Evolutionary conservation across 2,329 filamentous ascomycete species (phyloP).

Genomic region (Trichophyton benhamiae): DNA sequence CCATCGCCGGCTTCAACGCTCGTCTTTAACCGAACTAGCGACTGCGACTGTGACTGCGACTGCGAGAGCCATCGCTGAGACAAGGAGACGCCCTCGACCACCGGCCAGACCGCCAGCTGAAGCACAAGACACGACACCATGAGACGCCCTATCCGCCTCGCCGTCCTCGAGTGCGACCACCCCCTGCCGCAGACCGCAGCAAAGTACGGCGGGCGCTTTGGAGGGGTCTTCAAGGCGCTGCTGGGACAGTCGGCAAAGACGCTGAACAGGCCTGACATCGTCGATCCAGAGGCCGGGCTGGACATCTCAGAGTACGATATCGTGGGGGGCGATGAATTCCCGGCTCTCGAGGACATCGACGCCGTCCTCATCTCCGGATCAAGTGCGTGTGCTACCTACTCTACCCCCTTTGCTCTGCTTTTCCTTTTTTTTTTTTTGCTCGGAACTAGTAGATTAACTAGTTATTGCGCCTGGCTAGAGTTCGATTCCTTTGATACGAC

Average conservation of each 20-base stretch:
- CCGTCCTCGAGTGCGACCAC: conserved; percentile 77
- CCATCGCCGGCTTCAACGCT: too few relatives aligned
- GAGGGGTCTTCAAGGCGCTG: conserved; percentile 54
- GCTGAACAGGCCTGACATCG: conserved; percentile 24
- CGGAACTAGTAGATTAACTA: neutral
- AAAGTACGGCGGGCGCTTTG: conserved; percentile 60
- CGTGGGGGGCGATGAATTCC: conserved; percentile 56
- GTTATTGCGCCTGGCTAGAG: conserved; percentile 29
- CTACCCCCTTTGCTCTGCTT: neutral
- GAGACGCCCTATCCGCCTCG: conserved; percentile 54
- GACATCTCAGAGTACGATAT: conserved; percentile 58
- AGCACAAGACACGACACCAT: conserved; percentile 15
- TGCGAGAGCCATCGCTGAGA: too few relatives aligned
- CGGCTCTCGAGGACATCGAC: conserved; percentile 61
- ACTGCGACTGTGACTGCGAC: too few relatives aligned
- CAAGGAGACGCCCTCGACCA: too few relatives aligned
- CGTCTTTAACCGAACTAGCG: too few relatives aligned
- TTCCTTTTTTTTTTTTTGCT: neutral
- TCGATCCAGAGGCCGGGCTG: conserved; percentile 34
- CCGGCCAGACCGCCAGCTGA: neutral
- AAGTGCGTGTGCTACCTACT: conserved; percentile 26
- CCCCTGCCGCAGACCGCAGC: conserved; percentile 52
- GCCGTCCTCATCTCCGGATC: conserved; percentile 69
- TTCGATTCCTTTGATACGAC: conserved; percentile 61
- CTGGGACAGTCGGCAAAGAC: conserved; percentile 43